phyloP scores from a whole-genome alignment of 2,329 filamentous ascomycete genomes.

The Fusarium incarnatum region DNA sequence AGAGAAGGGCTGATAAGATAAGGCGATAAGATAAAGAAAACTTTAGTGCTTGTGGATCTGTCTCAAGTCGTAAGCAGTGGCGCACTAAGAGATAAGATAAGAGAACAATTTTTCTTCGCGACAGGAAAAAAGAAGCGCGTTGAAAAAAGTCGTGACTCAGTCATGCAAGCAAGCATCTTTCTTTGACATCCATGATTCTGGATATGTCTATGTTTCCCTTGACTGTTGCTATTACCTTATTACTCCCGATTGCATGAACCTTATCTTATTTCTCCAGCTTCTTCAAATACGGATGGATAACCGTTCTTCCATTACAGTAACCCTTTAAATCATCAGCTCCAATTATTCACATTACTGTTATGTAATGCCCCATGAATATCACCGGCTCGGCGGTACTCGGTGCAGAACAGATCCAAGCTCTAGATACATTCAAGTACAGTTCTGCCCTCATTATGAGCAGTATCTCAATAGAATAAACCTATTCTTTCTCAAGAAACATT shows the following conservation, averaged over 20 bases:
- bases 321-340: not conserved
- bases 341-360: slow-evolving; percentile 16
- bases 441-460: not conserved
- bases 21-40: not conserved
- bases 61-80: not conserved
- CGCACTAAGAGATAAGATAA: not conserved
- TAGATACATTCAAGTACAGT: no score
- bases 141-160: not conserved
- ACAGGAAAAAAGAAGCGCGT: not conserved
- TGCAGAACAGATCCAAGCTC: not conserved
- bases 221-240: not conserved
- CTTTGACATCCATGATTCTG: not conserved
- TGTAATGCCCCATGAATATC: slow-evolving; percentile 8
- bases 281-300: not conserved
- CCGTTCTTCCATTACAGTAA: not conserved
- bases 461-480: not conserved
- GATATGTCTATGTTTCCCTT: no score
- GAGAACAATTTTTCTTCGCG: not conserved
- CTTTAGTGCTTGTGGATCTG: not conserved
- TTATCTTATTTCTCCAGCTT: not conserved
- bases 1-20: not conserved
- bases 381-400: slow-evolving; percentile 26
- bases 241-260: not conserved
- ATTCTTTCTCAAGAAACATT: not conserved
- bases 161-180: not conserved